phyloP scores from a whole-genome alignment of 2,329 filamentous ascomycete species.

The Tolypocladium pustulatum region DNA sequence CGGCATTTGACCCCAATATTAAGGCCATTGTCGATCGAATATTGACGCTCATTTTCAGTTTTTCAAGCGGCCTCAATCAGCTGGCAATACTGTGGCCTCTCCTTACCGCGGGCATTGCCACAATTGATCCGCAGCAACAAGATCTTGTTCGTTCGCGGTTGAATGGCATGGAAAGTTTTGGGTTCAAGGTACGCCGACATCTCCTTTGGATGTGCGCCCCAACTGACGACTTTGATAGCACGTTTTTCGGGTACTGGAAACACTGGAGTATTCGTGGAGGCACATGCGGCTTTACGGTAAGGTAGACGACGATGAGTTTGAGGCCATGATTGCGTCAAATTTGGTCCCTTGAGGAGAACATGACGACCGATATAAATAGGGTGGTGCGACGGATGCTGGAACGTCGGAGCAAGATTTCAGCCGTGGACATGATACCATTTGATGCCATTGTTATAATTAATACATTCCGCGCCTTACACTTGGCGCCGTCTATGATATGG shows the following conservation, averaged over 20 bases:
- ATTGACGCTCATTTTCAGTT: constrained; percentile 1
- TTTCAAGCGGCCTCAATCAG: constrained; percentile 3
- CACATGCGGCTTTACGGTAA: constrained; percentile 1
- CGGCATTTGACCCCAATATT: constrained; percentile 1
- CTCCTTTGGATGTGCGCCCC: not conserved
- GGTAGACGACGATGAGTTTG: constrained; percentile 4
- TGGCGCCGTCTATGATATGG: not conserved
- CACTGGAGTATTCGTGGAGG: constrained; percentile 5
- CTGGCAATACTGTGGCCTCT: constrained; percentile 3
- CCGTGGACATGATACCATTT: not conserved
- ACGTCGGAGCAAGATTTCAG: not conserved
- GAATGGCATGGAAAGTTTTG: constrained; percentile 2
- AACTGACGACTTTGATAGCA: constrained; percentile 1
- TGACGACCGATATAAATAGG: not conserved
- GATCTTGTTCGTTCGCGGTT: not conserved
- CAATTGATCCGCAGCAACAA: constrained; percentile 1
- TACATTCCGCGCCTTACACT: not conserved
- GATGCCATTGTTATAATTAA: not conserved
- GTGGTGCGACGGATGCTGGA: not conserved
- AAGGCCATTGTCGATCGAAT: not conserved
- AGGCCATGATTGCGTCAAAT: constrained; percentile 5
- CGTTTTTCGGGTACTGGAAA: constrained; percentile 5
- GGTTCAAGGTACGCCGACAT: constrained; percentile 1
- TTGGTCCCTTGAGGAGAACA: constrained; percentile 4
- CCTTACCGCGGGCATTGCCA: constrained; percentile 3